Conservation (phyloP, 2,329 filamentous ascomycete genomes). For the Scedosporium aurantiacum region DNA sequence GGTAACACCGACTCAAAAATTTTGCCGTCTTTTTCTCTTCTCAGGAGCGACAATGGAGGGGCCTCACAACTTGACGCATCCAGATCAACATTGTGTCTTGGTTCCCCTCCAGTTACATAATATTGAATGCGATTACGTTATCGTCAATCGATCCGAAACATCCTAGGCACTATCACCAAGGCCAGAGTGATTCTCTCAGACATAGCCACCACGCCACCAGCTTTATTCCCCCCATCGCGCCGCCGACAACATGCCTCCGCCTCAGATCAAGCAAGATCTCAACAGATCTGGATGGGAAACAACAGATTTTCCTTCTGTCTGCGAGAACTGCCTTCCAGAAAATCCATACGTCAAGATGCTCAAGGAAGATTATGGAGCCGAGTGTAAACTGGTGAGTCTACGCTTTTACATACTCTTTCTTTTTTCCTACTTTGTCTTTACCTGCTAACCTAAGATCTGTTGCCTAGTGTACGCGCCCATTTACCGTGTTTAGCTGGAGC, state of each 20-base stretch:
- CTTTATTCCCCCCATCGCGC: neutral
- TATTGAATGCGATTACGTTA: too few species aligned
- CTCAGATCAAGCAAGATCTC: conserved; percentile 91
- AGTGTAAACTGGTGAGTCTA: conserved; percentile 54
- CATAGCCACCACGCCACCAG: too few species aligned
- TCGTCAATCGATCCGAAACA: too few species aligned
- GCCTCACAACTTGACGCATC: too few species aligned
- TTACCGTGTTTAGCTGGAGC: conserved; percentile 93
- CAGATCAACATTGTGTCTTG: too few species aligned
- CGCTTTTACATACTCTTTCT: neutral
- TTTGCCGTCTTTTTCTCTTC: too few species aligned
- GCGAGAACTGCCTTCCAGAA: conserved; percentile 86
- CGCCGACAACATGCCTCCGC: conserved; percentile 47
- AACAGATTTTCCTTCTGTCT: conserved; percentile 79
- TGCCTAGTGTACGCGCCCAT: conserved; percentile 70
- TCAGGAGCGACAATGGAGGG: too few species aligned
- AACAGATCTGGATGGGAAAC: conserved; percentile 96
- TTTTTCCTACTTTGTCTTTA: too few species aligned
- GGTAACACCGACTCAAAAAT: too few species aligned
- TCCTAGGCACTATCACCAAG: too few species aligned
- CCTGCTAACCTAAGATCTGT: neutral
- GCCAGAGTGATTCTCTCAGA: too few species aligned
- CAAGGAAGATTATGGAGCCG: conserved; percentile 88
- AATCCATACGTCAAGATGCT: conserved; percentile 99
- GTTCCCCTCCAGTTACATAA: too few species aligned